Conservation (phyloP, 441 rosid genomes). For the Macaranga tanarius region DNA sequence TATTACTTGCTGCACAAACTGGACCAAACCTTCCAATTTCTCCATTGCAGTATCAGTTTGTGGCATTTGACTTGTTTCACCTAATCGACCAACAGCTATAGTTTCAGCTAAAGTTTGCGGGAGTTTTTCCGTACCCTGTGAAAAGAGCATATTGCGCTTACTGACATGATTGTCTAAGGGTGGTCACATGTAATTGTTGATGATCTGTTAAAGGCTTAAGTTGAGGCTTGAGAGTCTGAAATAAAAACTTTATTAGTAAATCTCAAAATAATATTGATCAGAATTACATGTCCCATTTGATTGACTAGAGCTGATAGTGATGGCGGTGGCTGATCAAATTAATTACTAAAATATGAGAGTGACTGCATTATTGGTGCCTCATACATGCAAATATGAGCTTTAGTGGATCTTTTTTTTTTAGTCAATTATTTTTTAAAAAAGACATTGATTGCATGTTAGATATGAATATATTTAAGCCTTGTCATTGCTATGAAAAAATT, state of each 20-base stretch:
- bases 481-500: neutral
- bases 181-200: conserved; percentile 55
- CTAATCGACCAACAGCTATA: conserved; percentile 57
- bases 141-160: conserved; percentile 95
- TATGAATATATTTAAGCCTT: neutral
- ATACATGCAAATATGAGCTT: neutral
- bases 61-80: conserved; percentile 53
- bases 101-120: conserved; percentile 63
- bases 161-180: conserved; percentile 66
- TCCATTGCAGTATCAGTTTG: conserved; percentile 69
- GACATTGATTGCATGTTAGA: neutral
- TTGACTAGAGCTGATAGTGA: too few species aligned
- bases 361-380: neutral
- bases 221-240: conserved; percentile 70
- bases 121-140: conserved; percentile 88
- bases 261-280: neutral
- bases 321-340: too few species aligned
- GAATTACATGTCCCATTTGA: too few species aligned
- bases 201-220: conserved; percentile 68
- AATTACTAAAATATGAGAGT: neutral
- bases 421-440: neutral
- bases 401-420: too few species aligned
- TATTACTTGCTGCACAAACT: conserved; percentile 79
- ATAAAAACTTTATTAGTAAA: conserved; percentile 16
- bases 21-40: conserved; percentile 64